A percentile compares a stretch with the other conserved stretches of the same genome.
These are phyloP conservation scores for Bruguiera sexangula DNA, from an alignment of 345 rosid genomes.

Conservation along the genomic window DNA sequence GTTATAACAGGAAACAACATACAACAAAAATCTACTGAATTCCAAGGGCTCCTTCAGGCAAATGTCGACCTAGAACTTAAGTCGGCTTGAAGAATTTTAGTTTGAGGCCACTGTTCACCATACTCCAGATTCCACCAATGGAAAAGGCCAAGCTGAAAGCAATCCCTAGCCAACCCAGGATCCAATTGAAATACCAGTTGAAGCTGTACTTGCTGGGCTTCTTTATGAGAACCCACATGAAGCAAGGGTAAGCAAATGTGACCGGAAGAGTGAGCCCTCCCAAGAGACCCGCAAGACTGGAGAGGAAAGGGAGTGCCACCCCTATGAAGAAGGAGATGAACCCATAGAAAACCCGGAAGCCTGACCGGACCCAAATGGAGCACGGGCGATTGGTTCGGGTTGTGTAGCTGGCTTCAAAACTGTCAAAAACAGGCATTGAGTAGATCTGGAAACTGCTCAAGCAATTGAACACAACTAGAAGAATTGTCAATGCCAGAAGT, in stretches of 20 bases:
- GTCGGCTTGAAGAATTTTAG: constrained; percentile 90
- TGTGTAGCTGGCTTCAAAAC: constrained; percentile 95
- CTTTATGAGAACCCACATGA: constrained; percentile 95
- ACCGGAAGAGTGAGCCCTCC: constrained; percentile 96
- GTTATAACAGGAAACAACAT: background rate
- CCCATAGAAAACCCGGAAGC: constrained; percentile 84
- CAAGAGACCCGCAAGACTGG: constrained; percentile 83
- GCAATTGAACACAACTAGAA: constrained; percentile 87
- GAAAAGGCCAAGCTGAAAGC: constrained; percentile 91
- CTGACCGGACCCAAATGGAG: constrained; percentile 91
- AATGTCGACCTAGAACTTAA: constrained; percentile 30
- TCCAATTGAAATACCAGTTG: constrained; percentile 95
- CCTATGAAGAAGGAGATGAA: constrained; percentile 85
- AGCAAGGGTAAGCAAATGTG: constrained; percentile 96
- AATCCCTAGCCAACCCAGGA: constrained; percentile 85
- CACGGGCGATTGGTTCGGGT: constrained; percentile 92
- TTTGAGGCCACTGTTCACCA: constrained; percentile 81
- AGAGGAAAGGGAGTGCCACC: constrained; percentile 84
- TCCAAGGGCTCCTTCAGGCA: background rate
- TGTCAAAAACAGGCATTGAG: constrained; percentile 94
- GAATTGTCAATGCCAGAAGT: constrained; percentile 78
- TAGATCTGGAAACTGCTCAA: constrained; percentile 94
- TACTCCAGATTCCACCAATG: constrained; percentile 89
- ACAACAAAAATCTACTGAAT: background rate
- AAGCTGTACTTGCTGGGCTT: constrained; percentile 80